These are phyloP conservation scores for Coix lacrymajobi DNA, from an alignment of 176 grass and related monocot species.

Conservation along the genomic window DNA sequence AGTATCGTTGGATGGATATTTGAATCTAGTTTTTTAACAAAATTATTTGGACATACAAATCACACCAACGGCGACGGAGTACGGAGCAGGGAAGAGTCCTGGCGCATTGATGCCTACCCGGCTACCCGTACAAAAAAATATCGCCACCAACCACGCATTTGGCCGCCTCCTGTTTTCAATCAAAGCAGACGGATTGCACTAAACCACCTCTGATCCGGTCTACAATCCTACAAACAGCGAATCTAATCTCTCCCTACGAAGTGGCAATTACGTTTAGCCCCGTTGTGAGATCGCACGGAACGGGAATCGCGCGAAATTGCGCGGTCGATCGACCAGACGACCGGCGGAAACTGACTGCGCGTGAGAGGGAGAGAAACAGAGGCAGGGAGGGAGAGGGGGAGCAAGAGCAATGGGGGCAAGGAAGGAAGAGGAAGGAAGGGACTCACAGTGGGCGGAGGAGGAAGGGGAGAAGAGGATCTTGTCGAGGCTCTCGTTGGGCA, in stretches of 20 bases:
- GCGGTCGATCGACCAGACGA: neutral
- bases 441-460: neutral
- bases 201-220: neutral
- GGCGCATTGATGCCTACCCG: too few species aligned
- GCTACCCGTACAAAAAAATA: neutral
- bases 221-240: neutral
- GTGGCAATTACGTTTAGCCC: neutral
- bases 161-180: neutral
- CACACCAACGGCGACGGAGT: too few species aligned
- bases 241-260: neutral
- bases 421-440: neutral
- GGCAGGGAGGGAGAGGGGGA: neutral
- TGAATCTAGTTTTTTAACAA: too few species aligned
- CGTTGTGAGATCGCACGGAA: neutral
- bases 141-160: neutral
- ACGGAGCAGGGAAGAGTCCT: too few species aligned
- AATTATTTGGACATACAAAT: too few species aligned
- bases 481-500: slow-evolving; percentile 93
- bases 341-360: neutral
- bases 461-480: slow-evolving; percentile 73
- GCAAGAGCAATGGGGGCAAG: neutral
- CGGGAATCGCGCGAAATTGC: neutral
- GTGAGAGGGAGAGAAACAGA: neutral
- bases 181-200: neutral
- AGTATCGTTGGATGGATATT: too few species aligned